Conservation (phyloP, 345 rosid species). For the Anacardium occidentale region DNA sequence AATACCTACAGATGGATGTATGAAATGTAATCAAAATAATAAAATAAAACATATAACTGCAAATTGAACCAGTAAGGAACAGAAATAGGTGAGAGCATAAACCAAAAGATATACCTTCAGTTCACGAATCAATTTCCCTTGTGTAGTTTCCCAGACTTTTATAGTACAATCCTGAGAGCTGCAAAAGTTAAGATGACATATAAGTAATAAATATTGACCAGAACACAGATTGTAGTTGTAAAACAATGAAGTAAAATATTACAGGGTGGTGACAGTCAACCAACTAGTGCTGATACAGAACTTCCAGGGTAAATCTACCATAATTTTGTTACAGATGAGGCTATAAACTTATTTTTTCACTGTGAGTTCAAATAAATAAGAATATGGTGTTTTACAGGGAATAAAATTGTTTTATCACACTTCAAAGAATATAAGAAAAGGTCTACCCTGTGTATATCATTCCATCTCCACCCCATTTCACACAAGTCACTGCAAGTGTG, state of each 20-base stretch:
- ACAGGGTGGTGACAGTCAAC: background rate
- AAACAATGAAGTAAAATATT: background rate
- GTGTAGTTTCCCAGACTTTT: conserved; percentile 97
- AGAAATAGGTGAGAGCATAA: background rate
- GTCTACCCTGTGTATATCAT: conserved; percentile 83
- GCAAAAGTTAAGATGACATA: conserved; percentile 27
- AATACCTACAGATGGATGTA: background rate
- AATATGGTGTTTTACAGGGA: background rate
- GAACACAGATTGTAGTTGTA: background rate
- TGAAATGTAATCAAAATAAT: too few species aligned
- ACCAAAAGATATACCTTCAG: conserved; percentile 59
- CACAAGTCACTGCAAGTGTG: conserved; percentile 92
- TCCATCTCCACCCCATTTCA: conserved; percentile 98
- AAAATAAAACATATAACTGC: background rate
- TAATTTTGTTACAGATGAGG: background rate
- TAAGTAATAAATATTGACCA: conserved; percentile 8
- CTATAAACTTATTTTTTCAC: background rate
- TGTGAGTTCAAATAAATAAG: background rate
- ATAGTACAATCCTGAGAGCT: conserved; percentile 95
- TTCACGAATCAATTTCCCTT: conserved; percentile 94
- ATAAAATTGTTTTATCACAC: background rate
- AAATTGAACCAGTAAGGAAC: background rate
- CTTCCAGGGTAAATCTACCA: conserved; percentile 1
- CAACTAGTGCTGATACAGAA: background rate
- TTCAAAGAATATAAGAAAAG: background rate